Evolutionary conservation across 2,329 filamentous ascomycete species (phyloP).

Genomic region (Cladosporium velox): DNA sequence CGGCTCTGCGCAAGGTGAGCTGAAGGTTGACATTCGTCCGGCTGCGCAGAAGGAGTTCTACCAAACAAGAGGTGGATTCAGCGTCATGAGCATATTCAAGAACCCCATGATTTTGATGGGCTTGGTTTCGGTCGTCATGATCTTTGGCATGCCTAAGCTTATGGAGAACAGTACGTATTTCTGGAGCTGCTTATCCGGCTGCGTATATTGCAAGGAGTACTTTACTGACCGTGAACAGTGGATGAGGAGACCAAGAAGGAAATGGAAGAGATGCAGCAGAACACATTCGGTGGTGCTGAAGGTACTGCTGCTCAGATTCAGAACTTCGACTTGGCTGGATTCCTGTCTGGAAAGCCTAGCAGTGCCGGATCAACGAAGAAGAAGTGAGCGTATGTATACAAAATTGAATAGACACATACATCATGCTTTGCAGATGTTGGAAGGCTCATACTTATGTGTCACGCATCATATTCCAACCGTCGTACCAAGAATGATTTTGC

Average conservation of each 20-base stretch:
- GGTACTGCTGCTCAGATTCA: slow-evolving; percentile 56
- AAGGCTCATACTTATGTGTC: background rate
- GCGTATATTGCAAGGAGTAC: background rate
- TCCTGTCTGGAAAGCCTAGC: slow-evolving; percentile 60
- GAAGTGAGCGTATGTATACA: slow-evolving; percentile 4
- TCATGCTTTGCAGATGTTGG: background rate
- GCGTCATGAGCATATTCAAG: slow-evolving; percentile 75
- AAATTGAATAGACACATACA: background rate
- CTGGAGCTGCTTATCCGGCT: background rate
- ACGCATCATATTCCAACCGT: background rate
- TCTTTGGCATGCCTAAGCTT: slow-evolving; percentile 91
- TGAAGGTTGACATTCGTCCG: slow-evolving; percentile 63
- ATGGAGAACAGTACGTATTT: slow-evolving; percentile 84
- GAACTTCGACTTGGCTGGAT: slow-evolving; percentile 68
- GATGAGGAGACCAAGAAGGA: slow-evolving; percentile 94
- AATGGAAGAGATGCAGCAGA: slow-evolving; percentile 86
- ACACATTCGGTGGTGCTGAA: slow-evolving; percentile 51
- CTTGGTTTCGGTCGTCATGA: slow-evolving; percentile 76
- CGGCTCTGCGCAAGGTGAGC: slow-evolving; percentile 44
- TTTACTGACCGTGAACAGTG: slow-evolving; percentile 61
- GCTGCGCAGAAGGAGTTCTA: slow-evolving; percentile 73
- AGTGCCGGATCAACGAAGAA: slow-evolving; percentile 9
- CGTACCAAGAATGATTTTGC: background rate
- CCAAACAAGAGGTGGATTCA: slow-evolving; percentile 67
- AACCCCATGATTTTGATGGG: slow-evolving; percentile 97